Base-by-base conservation (phyloP, 2,329 filamentous ascomycete species). In the Penicillium sp. region DNA sequence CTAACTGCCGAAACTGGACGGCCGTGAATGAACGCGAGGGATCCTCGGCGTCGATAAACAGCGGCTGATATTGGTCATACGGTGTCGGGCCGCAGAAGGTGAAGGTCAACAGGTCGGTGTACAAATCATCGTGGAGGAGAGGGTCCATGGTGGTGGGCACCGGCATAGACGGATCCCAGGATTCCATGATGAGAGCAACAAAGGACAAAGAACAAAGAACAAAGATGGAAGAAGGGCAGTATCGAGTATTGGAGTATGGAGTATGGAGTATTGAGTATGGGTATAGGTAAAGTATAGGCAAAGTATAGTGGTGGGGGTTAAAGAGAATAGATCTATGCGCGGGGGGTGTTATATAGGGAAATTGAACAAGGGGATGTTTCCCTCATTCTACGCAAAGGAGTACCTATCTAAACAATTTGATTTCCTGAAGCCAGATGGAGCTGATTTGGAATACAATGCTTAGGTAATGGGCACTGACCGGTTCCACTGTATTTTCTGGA, bases 31-130 rank as follows among this genome's bases (percentile, higher is more conserved):
- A 68, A 22, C 62, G 61, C 5, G 63, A 62, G 11, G 68, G 62
- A 50, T 71, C 59, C 38, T 65, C 63, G 8, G 71, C 69, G 49
- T 74, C 70, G 41, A 74, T 68, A 42, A 70, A 72, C 28, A 74
- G 46, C 10, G 67, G 69, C 42, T 63, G 64, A n/a, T 65, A 54
- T 18, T 59, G 56, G 39, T 70, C 66, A 47, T 69, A 71, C 16
- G 51, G 47, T 11, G 56, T 55, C 11, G 67, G 61, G 11, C 64
- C 62, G 31, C 57, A 58, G 47, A 74, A 71, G 6, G 67, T 65
- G 54, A 72, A 74, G 35, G 65, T 68, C 43, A 74, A 55, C 42
- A 74, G 60, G 56, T 74, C 71, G 35, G 64, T 66, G 51, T 67
- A 65, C 34, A 55, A 36, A 31, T 53, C 54, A 20, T 46, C 42